Percentiles rank a stretch among this genome's conserved stretches.
Evolutionary conservation across 2,329 filamentous ascomycete genomes (phyloP).

Genomic region (Thelonectria discophora): DNA sequence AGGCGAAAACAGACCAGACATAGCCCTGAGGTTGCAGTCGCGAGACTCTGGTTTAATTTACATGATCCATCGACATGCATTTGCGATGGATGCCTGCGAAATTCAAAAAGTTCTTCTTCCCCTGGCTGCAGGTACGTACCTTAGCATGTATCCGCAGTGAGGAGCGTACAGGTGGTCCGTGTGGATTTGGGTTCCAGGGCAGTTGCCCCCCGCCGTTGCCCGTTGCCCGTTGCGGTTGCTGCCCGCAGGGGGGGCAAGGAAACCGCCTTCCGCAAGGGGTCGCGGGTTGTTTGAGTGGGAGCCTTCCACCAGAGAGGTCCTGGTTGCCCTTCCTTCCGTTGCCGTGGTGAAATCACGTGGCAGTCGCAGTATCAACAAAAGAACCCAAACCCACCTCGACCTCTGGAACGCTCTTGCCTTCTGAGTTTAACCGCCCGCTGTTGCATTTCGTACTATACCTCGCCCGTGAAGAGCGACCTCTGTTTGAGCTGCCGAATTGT

Average conservation of each 20-base stretch:
- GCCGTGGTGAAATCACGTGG: constrained; percentile 49
- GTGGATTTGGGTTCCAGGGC: too few species aligned
- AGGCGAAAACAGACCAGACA: too few species aligned
- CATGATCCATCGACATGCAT: constrained; percentile 11
- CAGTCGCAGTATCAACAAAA: constrained; percentile 39
- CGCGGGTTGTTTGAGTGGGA: too few species aligned
- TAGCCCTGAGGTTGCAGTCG: background rate
- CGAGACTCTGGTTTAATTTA: constrained; percentile 14
- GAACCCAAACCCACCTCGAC: constrained; percentile 14
- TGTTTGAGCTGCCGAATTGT: background rate
- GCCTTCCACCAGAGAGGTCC: too few species aligned
- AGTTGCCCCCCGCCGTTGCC: background rate
- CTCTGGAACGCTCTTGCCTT: background rate
- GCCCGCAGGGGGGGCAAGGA: background rate
- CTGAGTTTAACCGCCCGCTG: background rate
- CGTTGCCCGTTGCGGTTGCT: constrained; percentile 20
- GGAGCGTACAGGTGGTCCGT: constrained; percentile 12
- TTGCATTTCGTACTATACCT: constrained; percentile 6
- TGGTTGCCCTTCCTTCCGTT: constrained; percentile 35
- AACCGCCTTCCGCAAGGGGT: too few species aligned
- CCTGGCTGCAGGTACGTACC: too few species aligned
- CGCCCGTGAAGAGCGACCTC: background rate
- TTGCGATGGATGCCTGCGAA: constrained; percentile 4
- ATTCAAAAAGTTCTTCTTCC: too few species aligned
- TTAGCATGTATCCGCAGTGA: background rate